phyloP scores from a whole-genome alignment of 371 early-diverging fungal species.

The Choanephora cucurbitarum region DNA sequence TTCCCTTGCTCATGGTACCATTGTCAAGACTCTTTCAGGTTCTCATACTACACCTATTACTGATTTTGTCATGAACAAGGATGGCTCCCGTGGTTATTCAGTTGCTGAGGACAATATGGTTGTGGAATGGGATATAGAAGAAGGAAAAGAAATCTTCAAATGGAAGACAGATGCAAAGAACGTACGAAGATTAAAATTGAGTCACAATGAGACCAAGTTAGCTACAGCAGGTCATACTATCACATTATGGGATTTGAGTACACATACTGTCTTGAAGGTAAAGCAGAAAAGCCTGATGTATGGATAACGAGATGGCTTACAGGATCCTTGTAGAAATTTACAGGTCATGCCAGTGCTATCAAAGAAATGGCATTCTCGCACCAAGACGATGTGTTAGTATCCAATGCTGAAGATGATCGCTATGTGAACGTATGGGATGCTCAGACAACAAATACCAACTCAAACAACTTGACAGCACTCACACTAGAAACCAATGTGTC shows the following conservation, averaged over 20 bases:
- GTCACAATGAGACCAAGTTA: constrained; percentile 61
- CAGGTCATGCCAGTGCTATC: constrained; percentile 75
- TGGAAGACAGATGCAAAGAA: constrained; percentile 64
- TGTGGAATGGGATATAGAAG: constrained; percentile 75
- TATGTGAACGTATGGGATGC: constrained; percentile 80
- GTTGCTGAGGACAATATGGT: constrained; percentile 66
- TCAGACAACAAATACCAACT: constrained; percentile 50
- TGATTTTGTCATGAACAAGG: constrained; percentile 67
- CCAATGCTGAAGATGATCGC: constrained; percentile 76
- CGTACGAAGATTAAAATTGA: constrained; percentile 57
- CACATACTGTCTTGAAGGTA: constrained; percentile 54
- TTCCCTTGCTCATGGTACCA: constrained; percentile 64
- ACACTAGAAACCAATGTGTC: constrained; percentile 65
- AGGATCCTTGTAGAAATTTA: constrained; percentile 65
- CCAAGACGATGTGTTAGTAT: constrained; percentile 60
- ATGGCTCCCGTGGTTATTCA: constrained; percentile 65
- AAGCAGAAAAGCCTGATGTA: not conserved
- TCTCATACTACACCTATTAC: constrained; percentile 66
- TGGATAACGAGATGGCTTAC: too few species aligned
- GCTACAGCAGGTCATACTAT: constrained; percentile 70
- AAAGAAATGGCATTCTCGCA: constrained; percentile 59
- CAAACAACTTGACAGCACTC: constrained; percentile 57
- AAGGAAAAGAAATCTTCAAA: constrained; percentile 57
- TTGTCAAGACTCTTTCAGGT: constrained; percentile 55
- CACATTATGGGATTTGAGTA: constrained; percentile 63